Conservation (phyloP, 2,329 filamentous ascomycete species). For the Fonsecaea multimorphosa region DNA sequence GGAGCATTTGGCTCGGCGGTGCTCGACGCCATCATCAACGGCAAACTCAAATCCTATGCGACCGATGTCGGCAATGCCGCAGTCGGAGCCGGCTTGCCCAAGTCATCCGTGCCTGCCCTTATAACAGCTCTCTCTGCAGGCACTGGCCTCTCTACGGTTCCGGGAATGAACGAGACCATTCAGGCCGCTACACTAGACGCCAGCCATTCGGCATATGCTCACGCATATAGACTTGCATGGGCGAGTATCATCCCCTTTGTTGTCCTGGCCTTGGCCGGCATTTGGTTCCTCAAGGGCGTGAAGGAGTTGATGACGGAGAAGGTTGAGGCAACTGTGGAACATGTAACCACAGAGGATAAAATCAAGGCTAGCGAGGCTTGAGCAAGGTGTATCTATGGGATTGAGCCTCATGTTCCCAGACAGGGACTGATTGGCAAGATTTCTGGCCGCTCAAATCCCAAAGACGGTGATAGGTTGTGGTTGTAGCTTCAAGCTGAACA, state of each 20-base stretch:
- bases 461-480: background rate
- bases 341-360: conserved; percentile 18
- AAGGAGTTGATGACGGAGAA: conserved; percentile 61
- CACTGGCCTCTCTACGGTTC: conserved; percentile 41
- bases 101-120: conserved; percentile 47
- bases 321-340: conserved; percentile 60
- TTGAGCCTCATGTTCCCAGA: background rate
- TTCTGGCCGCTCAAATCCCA: background rate
- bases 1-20: conserved; percentile 62
- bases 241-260: conserved; percentile 60
- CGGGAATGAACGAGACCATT: conserved; percentile 49
- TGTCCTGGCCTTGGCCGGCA: conserved; percentile 54
- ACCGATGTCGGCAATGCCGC: conserved; percentile 52
- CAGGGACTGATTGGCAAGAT: background rate
- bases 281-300: conserved; percentile 55
- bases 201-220: conserved; percentile 55
- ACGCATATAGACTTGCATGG: conserved; percentile 59
- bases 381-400: background rate
- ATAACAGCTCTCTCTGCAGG: conserved; percentile 51
- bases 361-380: conserved; percentile 32
- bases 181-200: conserved; percentile 49
- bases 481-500: background rate
- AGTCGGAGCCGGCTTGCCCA: conserved; percentile 51
- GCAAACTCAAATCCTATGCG: conserved; percentile 53
- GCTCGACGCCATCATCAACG: conserved; percentile 59